Base-by-base conservation (phyloP, 1,284 basidiomycete genomes). In the Trichosporon sp. region DNA sequence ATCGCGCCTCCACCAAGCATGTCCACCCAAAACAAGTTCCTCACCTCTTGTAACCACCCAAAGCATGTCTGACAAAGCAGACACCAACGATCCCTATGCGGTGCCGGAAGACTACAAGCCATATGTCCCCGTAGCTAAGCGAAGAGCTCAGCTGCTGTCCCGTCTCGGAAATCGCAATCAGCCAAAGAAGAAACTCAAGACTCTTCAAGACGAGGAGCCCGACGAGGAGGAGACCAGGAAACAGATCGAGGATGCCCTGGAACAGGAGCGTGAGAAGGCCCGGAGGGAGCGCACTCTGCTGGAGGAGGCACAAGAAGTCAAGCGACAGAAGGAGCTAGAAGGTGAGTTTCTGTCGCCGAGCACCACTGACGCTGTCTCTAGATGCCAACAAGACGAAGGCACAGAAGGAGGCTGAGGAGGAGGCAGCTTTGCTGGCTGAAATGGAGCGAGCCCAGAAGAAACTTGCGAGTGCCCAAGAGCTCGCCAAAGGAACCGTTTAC, bases 401-500 rank as follows among this genome's bases (percentile, higher is more conserved):
- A 8, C 90, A 99, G 81, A 91, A 91, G 78, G 89, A 87, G 11
- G 90, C 91, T 60, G 97, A 98, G 80, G 90, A 87, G 66, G 96
- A 99, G 80, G 92, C 91, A 8, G 91, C 92, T 76, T 92, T 99
- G 68, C 84, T 99, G 5, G 91, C 92, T 65, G 95, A 95, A 12
- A 94, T 98, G 76, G 92, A 93, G 47, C 92, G 92, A 70, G 87
- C 92, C 15, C 84, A 85, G 74, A 88, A 92, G 79, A 97, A 96
- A 80, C 88, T 99, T 2, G 93, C 92, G 0, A 92, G 93, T 13
- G 95, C 95, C 73, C 85, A 93, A 77, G 97, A 99, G 80, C 84
- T 99, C 32, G 96, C 97, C 1, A 90, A 93, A 78, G 97, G 95
- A 12, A 95, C 97, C 67, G 87, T 88, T 53, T 99, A 96, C 78